Conservation (phyloP, 2,329 filamentous ascomycete genomes). For the Aspergillus sp. region DNA sequence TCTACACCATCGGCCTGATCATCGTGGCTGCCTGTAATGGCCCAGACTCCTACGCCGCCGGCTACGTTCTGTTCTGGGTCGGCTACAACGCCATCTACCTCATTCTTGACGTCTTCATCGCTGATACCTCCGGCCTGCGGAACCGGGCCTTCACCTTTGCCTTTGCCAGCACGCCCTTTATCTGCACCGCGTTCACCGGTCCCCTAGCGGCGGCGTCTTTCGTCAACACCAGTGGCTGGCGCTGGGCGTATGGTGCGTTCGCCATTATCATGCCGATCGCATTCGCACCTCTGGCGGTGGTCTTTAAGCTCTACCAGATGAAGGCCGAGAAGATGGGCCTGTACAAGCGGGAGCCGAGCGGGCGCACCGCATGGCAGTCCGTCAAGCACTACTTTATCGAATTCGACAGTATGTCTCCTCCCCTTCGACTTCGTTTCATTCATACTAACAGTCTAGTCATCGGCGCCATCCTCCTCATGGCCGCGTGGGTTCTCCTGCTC, state of each 20-base stretch:
- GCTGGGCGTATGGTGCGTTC: conserved; percentile 64
- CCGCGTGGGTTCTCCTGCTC: conserved; percentile 63
- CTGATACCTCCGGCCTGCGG: conserved; percentile 60
- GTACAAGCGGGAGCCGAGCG: conserved; percentile 42
- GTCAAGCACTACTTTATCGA: conserved; percentile 57
- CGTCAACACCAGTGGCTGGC: conserved; percentile 52
- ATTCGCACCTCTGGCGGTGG: conserved; percentile 53
- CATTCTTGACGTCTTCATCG: conserved; percentile 59
- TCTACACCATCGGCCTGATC: conserved; percentile 53
- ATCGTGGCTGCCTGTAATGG: conserved; percentile 63
- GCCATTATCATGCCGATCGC: conserved; percentile 59
- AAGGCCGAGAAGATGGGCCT: conserved; percentile 59
- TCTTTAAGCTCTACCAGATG: conserved; percentile 56
- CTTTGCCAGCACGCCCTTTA: conserved; percentile 60
- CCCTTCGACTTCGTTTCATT: background rate
- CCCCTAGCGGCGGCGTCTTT: conserved; percentile 53
- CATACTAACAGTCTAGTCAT: conserved; percentile 36
- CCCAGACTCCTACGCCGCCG: conserved; percentile 62
- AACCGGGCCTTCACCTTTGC: conserved; percentile 63
- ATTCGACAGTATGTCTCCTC: conserved; percentile 53
- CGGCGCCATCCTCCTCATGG: conserved; percentile 61
- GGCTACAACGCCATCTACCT: conserved; percentile 57
- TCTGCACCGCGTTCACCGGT: conserved; percentile 59
- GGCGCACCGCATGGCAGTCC: conserved; percentile 49
- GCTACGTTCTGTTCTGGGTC: conserved; percentile 61